Evolutionary conservation across 2,329 filamentous ascomycete species (phyloP).

Genomic region (Ceratocystis colombiana): DNA sequence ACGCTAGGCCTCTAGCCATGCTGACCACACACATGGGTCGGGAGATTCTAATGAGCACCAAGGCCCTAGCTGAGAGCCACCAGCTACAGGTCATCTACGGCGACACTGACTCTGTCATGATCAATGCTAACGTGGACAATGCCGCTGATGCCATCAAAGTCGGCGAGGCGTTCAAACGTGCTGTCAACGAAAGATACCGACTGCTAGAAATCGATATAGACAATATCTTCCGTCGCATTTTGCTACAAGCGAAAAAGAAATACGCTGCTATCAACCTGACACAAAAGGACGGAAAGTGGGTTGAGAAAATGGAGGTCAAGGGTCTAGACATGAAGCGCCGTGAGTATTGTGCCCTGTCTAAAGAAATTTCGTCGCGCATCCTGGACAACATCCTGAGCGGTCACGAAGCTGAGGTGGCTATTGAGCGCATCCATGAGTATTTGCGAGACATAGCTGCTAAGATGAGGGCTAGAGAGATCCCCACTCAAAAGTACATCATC

Average conservation of each 20-base stretch:
- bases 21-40: constrained; percentile 95
- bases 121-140: constrained; percentile 95
- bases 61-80: constrained; percentile 85
- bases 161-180: constrained; percentile 86
- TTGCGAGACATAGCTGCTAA: constrained; percentile 71
- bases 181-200: constrained; percentile 87
- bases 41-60: constrained; percentile 92
- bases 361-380: constrained; percentile 82
- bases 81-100: constrained; percentile 94
- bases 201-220: constrained; percentile 97
- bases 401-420: constrained; percentile 77
- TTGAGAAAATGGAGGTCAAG: constrained; percentile 95
- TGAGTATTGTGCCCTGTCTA: constrained; percentile 91
- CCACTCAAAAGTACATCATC: constrained; percentile 85
- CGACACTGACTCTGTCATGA: constrained; percentile 99
- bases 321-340: constrained; percentile 95
- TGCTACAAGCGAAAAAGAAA: constrained; percentile 98
- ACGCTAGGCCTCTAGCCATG: constrained; percentile 86
- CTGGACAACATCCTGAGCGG: constrained; percentile 93
- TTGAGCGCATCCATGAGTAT: constrained; percentile 88
- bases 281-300: constrained; percentile 76
- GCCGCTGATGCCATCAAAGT: constrained; percentile 84
- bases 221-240: constrained; percentile 85
- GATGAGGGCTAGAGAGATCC: constrained; percentile 72
- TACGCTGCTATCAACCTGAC: constrained; percentile 94